These are phyloP conservation scores for Wickerhamiella shivajii DNA, from an alignment of 805 yeast genomes.

Conservation along the genomic window DNA sequence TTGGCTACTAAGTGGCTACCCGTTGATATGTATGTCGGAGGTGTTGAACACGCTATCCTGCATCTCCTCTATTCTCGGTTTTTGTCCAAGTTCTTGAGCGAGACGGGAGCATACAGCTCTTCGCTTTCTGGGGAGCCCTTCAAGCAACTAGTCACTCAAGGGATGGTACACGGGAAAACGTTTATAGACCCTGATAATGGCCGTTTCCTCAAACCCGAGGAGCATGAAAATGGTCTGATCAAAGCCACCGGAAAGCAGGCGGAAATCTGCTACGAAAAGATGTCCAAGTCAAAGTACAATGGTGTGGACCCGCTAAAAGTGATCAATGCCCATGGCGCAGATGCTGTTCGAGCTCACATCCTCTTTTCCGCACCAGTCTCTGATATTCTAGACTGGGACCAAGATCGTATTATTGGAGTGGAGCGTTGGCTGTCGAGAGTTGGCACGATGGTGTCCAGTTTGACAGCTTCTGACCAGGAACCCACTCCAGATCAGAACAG, in stretches of 20 bases:
- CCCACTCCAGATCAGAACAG: slow-evolving; percentile 33
- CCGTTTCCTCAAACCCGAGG: slow-evolving; percentile 63
- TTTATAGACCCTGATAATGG: slow-evolving; percentile 58
- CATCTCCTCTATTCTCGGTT: slow-evolving; percentile 82
- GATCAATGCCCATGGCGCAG: slow-evolving; percentile 71
- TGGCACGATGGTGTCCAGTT: too few species aligned
- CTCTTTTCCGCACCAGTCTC: slow-evolving; percentile 81
- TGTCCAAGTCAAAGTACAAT: slow-evolving; percentile 92
- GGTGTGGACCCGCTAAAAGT: slow-evolving; percentile 84
- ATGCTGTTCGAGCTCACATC: slow-evolving; percentile 86
- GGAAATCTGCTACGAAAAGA: slow-evolving; percentile 58
- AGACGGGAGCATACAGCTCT: slow-evolving; percentile 32
- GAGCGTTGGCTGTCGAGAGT: slow-evolving; percentile 74
- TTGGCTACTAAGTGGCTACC: slow-evolving; percentile 48
- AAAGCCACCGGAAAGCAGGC: slow-evolving; percentile 39
- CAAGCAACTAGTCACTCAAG: slow-evolving; percentile 70
- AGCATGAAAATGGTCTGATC: slow-evolving; percentile 32
- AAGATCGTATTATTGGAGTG: slow-evolving; percentile 67
- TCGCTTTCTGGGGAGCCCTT: slow-evolving; percentile 63
- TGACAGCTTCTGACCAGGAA: slow-evolving; percentile 3
- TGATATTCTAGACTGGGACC: slow-evolving; percentile 83
- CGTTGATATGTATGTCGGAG: slow-evolving; percentile 85
- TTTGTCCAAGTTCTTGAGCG: slow-evolving; percentile 60
- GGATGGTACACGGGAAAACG: slow-evolving; percentile 95
- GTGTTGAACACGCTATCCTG: slow-evolving; percentile 91